Conservation (phyloP, 805 yeast genomes). For the Pichia gijzeniarum region DNA sequence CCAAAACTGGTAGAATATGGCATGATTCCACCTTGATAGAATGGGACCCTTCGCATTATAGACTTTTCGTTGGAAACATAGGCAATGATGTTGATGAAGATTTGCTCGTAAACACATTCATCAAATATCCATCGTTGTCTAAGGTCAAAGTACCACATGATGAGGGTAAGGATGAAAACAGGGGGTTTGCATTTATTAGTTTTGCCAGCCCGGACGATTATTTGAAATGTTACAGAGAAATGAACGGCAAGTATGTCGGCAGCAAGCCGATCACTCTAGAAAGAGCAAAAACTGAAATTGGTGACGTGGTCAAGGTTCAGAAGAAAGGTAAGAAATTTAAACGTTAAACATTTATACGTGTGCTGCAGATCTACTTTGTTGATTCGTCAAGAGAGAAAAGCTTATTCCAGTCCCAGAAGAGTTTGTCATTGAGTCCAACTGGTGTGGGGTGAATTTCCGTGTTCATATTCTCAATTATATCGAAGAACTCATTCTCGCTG, state of each 20-base stretch:
- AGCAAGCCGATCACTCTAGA: constrained; percentile 65
- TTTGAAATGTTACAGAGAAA: constrained; percentile 61
- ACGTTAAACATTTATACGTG: too few relatives aligned
- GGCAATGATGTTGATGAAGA: constrained; percentile 62
- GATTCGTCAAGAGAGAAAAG: constrained; percentile 1
- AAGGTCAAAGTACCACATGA: constrained; percentile 59
- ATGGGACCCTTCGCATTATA: constrained; percentile 67
- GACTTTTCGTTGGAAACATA: constrained; percentile 69
- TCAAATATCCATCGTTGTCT: constrained; percentile 43
- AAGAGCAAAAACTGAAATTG: constrained; percentile 46
- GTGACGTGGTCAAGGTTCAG: constrained; percentile 6
- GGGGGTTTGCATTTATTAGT: constrained; percentile 73
- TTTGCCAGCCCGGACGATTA: constrained; percentile 62
- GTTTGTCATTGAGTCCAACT: constrained; percentile 2
- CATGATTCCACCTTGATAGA: constrained; percentile 41
- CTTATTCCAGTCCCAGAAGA: constrained; percentile 10
- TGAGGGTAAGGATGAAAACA: constrained; percentile 36
- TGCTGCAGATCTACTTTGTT: too few relatives aligned
- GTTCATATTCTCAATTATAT: constrained; percentile 5
- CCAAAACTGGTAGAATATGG: constrained; percentile 42
- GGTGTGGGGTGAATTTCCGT: constrained; percentile 1
- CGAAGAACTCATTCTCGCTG: constrained; percentile 8
- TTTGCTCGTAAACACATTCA: constrained; percentile 48
- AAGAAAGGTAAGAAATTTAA: background rate
- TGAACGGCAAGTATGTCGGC: constrained; percentile 74